phyloP scores from a whole-genome alignment of 2,329 filamentous ascomycete species.

The Alternaria viburni region DNA sequence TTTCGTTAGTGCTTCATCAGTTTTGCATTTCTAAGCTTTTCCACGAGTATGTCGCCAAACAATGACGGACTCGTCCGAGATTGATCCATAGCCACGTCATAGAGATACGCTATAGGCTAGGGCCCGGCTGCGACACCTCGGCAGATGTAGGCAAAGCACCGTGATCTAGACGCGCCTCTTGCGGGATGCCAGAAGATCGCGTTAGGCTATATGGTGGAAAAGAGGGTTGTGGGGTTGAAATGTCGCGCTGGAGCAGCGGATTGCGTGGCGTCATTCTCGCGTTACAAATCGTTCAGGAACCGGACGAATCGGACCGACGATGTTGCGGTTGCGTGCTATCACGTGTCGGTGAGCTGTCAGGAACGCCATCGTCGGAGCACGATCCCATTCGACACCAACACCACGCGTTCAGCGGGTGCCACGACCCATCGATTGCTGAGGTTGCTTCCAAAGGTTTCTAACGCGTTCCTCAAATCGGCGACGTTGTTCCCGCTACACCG shows the following conservation, averaged over 20 bases:
- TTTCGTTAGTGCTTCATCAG: neutral
- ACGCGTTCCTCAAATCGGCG: neutral
- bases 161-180: neutral
- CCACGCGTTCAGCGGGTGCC: neutral
- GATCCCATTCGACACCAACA: neutral
- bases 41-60: neutral
- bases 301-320: slow-evolving; percentile 5
- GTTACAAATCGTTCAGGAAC: neutral
- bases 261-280: neutral
- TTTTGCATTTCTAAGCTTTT: slow-evolving; percentile 13
- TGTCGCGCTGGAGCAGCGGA: neutral
- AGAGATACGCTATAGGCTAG: neutral
- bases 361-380: neutral
- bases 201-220: neutral
- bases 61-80: neutral
- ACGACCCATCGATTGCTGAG: neutral
- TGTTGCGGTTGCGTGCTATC: neutral
- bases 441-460: accelerated
- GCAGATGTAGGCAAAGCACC: slow-evolving; percentile 12
- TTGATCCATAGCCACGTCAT: slow-evolving; percentile 14
- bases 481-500: neutral
- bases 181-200: neutral
- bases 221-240: neutral
- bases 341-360: neutral
- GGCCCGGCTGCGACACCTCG: neutral